A percentile compares a stretch with the other conserved stretches of the same genome.
Conservation (phyloP, 2,329 filamentous ascomycete genomes). For the Aureobasidium subglaciale region DNA sequence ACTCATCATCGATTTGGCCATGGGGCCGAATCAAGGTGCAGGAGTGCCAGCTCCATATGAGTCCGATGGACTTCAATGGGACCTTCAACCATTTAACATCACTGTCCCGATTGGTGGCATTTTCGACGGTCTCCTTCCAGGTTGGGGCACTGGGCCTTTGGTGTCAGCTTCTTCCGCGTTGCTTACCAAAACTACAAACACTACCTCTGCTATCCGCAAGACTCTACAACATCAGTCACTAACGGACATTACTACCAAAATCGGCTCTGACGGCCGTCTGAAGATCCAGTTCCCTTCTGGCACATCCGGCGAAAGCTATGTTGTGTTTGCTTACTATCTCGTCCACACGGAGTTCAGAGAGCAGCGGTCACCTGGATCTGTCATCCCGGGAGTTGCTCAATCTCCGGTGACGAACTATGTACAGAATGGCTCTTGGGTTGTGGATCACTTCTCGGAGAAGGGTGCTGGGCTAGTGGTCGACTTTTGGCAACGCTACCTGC, state of each 20-base stretch:
- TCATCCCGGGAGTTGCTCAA: slow-evolving; percentile 21
- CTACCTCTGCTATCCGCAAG: neutral
- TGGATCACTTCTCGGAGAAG: slow-evolving; percentile 28
- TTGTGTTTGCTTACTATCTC: slow-evolving; percentile 29
- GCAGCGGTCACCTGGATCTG: slow-evolving; percentile 24
- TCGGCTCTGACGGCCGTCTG: slow-evolving; percentile 19
- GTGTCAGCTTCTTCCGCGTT: neutral
- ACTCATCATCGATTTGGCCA: slow-evolving; percentile 39
- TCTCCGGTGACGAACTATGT: slow-evolving; percentile 21
- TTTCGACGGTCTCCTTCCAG: slow-evolving; percentile 30
- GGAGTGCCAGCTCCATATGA: slow-evolving; percentile 36
- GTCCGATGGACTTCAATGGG: slow-evolving; percentile 31
- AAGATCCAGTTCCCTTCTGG: slow-evolving; percentile 21
- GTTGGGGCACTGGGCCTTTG: slow-evolving; percentile 28
- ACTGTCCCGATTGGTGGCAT: slow-evolving; percentile 25
- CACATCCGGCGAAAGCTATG: slow-evolving; percentile 20
- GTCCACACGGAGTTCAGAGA: slow-evolving; percentile 25
- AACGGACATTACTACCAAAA: neutral
- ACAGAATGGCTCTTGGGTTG: slow-evolving; percentile 29
- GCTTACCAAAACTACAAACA: neutral
- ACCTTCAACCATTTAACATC: slow-evolving; percentile 27
- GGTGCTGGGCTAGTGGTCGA: slow-evolving; percentile 25
- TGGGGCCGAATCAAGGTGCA: slow-evolving; percentile 43
- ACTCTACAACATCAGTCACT: neutral
- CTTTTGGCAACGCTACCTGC: slow-evolving; percentile 29